A percentile compares a stretch with the other conserved stretches of the same genome.
Evolutionary conservation across 2,329 filamentous ascomycete species (phyloP).

Genomic region (Hypoxylon sp.): DNA sequence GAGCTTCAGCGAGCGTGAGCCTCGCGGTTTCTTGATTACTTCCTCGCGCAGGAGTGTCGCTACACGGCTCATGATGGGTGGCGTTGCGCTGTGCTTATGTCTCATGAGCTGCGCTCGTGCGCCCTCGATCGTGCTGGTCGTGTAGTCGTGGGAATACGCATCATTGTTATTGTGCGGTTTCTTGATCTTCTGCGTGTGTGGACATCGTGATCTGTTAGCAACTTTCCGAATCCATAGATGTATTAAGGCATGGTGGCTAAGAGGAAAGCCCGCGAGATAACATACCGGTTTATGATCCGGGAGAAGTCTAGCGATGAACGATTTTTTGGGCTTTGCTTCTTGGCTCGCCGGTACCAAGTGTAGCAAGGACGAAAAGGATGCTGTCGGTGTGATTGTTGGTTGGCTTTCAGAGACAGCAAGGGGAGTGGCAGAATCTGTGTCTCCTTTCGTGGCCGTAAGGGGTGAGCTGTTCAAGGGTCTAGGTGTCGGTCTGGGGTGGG

Average conservation of each 20-base stretch:
- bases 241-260: neutral
- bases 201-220: conserved; percentile 2
- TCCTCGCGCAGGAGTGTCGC: conserved; percentile 56
- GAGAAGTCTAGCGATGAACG: conserved; percentile 39
- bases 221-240: neutral
- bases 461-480: conserved; percentile 25
- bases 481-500: neutral
- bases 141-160: conserved; percentile 27
- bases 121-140: conserved; percentile 17
- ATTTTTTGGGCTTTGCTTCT: conserved; percentile 35
- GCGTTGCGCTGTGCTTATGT: conserved; percentile 9
- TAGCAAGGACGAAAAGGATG: conserved; percentile 9
- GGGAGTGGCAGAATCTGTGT: conserved; percentile 27
- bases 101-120: conserved; percentile 30
- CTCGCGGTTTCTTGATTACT: neutral
- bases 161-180: conserved; percentile 30
- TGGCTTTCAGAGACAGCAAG: conserved; percentile 2
- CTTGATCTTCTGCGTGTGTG: conserved; percentile 25
- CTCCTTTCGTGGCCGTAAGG: conserved; percentile 16
- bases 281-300: conserved; percentile 36
- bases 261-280: neutral
- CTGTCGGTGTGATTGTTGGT: neutral
- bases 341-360: neutral
- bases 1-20: conserved; percentile 53
- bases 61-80: conserved; percentile 39